Evolutionary conservation across 495 filamentous ascomycete genomes (phyloP), one percentile per base, ranked within the genome.

Genomic region (Penicillium desertorum): DNA sequence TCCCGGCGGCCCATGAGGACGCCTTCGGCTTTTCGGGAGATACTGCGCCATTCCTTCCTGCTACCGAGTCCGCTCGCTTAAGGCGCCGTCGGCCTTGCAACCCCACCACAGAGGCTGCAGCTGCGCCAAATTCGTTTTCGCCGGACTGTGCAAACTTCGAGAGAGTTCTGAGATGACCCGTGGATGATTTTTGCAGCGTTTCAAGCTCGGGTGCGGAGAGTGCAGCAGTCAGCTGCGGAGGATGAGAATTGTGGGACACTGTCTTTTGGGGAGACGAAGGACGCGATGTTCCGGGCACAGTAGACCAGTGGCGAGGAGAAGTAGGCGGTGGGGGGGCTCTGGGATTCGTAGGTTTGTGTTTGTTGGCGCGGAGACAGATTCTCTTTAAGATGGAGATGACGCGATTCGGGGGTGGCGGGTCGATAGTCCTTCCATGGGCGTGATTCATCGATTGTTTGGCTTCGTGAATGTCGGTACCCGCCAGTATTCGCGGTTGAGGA

Each of bases 131-230:
- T 45, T 85, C 90, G 2, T 79, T 80, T 20, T 86, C 83, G 1
- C 83, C 86, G 32, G 83, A 83, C 57, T 93, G 81, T 4, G 92
- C 92, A 60, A 97, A 80, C 61, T 86, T 88, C 2, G 94, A 98
- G 8, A 99, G 78, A 1, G 90, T 93, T 16, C 92, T 87, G 14
- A 99, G 81, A 67, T 98, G 89, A 55, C 88, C 86, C 2, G 92
- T 97, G 0, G 90, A 86, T 1, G 92, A 96, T 61, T 87, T 88
- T 27, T 91, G 84, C 16, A 97, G 79, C 23, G 80, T 88, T 62
- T 87, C 81, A 4, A 97, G 78, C 52, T 96, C 90, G 2, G 90
- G 89, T 0, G 82, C 76, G 1, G 76, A 78, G 4, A 89, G 65
- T 11, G 85, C 76, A 37, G 78, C 73, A 29, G 76, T 74, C 9